phyloP scores from a whole-genome alignment of 2,329 filamentous ascomycete species.

The Teratosphaeria nubilosa region DNA sequence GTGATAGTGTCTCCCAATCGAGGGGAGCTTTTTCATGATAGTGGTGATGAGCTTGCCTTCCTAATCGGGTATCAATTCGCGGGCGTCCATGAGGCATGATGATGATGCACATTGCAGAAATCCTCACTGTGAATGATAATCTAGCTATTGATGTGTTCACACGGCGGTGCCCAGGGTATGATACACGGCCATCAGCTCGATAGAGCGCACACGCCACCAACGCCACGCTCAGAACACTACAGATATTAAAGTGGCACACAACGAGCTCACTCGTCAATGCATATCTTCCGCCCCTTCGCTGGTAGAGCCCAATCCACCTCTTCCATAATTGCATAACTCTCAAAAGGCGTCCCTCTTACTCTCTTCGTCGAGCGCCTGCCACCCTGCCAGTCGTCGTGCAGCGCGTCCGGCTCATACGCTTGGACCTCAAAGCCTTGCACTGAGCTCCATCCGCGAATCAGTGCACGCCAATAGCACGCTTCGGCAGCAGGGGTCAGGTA shows the following conservation, averaged over 20 bases:
- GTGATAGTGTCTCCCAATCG: background rate
- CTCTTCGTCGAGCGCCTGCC: conserved; percentile 10
- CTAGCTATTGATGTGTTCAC: background rate
- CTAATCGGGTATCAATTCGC: background rate
- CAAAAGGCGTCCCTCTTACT: conserved; percentile 19
- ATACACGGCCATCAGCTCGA: background rate
- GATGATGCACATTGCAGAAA: background rate
- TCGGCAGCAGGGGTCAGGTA: conserved; percentile 24
- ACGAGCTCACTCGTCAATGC: conserved; percentile 11
- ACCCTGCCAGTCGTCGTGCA: conserved; percentile 6
- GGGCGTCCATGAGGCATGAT: too few species aligned
- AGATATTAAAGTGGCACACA: background rate
- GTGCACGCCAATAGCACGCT: conserved; percentile 22
- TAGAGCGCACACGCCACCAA: background rate
- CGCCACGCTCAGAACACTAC: background rate
- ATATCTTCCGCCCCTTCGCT: conserved; percentile 16
- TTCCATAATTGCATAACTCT: conserved; percentile 23
- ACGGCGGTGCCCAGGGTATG: background rate
- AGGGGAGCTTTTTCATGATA: background rate
- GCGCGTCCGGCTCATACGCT: conserved; percentile 14
- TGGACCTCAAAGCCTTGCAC: conserved; percentile 19
- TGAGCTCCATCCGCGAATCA: conserved; percentile 23
- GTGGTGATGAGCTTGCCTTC: background rate
- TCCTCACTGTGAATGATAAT: background rate
- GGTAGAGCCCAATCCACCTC: conserved; percentile 20